Evolutionary conservation across 768 basidiomycete genomes (phyloP).

Genomic region (Neoboletus subvelutipes): DNA sequence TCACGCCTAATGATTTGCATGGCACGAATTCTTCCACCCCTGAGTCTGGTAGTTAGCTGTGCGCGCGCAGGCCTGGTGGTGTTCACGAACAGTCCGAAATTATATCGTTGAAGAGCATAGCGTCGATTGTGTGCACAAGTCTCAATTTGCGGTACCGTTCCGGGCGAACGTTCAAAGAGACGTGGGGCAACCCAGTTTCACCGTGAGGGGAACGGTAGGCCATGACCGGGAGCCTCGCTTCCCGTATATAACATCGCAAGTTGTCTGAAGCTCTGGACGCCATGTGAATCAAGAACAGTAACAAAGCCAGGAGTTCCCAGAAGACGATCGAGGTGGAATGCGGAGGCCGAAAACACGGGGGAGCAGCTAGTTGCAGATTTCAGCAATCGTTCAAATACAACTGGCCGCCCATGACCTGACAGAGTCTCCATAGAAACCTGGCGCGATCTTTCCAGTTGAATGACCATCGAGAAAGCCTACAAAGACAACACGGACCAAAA

Average conservation of each 20-base stretch:
- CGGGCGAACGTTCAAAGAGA: slow-evolving; percentile 39
- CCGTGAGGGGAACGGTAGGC: slow-evolving; percentile 35
- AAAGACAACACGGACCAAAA: slow-evolving; percentile 13
- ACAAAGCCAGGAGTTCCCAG: background rate
- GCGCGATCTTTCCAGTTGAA: background rate
- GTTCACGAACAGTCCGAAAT: slow-evolving; percentile 40
- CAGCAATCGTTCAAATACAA: background rate
- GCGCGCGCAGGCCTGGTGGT: background rate
- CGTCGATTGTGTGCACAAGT: slow-evolving; percentile 39
- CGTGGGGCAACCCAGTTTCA: slow-evolving; percentile 21
- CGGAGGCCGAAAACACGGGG: background rate
- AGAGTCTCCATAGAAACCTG: slow-evolving; percentile 22
- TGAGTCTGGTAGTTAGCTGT: slow-evolving; percentile 19
- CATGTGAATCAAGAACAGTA: slow-evolving; percentile 16
- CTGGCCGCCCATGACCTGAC: background rate
- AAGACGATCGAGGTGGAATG: background rate
- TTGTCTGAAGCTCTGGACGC: slow-evolving; percentile 39
- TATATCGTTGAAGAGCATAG: slow-evolving; percentile 31
- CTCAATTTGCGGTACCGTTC: slow-evolving; percentile 55
- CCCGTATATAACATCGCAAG: slow-evolving; percentile 47
- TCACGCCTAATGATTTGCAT: slow-evolving; percentile 31
- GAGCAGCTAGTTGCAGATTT: background rate
- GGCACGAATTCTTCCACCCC: slow-evolving; percentile 43
- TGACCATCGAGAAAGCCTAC: background rate
- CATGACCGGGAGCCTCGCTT: slow-evolving; percentile 47